Conservation (phyloP, 345 rosid genomes). For the Salix suchowensis region DNA sequence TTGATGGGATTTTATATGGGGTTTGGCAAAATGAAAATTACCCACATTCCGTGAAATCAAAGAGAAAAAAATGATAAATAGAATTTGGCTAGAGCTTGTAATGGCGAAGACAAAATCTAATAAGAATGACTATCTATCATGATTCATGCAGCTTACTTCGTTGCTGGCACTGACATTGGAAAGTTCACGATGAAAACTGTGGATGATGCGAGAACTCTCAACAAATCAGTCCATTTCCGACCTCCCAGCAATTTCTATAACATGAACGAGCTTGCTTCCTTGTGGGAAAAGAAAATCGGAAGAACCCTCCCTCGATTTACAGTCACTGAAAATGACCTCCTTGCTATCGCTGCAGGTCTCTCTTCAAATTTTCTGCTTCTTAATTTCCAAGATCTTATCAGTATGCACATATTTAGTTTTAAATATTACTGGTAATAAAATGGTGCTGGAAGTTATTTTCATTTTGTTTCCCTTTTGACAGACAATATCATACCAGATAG, state of each 20-base stretch:
- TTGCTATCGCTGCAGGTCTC: slow-evolving; percentile 50
- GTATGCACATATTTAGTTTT: neutral
- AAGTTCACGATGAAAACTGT: slow-evolving; percentile 57
- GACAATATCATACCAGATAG: slow-evolving; percentile 58
- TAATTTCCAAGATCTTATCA: too few relatives aligned
- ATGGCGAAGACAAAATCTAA: neutral
- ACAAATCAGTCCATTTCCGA: slow-evolving; percentile 57
- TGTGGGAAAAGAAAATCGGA: slow-evolving; percentile 66
- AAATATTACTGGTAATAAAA: neutral
- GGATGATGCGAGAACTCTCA: slow-evolving; percentile 51
- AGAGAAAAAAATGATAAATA: neutral
- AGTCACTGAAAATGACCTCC: slow-evolving; percentile 46
- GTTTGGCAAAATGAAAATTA: too few relatives aligned
- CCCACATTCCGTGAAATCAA: too few relatives aligned
- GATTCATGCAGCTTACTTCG: slow-evolving; percentile 51
- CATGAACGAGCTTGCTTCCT: slow-evolving; percentile 63
- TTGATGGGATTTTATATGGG: neutral
- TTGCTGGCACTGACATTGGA: slow-evolving; percentile 63
- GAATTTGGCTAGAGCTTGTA: neutral
- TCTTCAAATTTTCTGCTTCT: neutral
- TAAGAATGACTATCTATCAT: neutral
- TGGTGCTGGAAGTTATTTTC: neutral
- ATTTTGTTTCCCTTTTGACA: slow-evolving; percentile 9
- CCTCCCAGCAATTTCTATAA: slow-evolving; percentile 46
- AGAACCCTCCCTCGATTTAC: slow-evolving; percentile 48